Evolutionary conservation across 192 early-diverging fungal species (phyloP).

Genomic region (Mortierella antarctica): DNA sequence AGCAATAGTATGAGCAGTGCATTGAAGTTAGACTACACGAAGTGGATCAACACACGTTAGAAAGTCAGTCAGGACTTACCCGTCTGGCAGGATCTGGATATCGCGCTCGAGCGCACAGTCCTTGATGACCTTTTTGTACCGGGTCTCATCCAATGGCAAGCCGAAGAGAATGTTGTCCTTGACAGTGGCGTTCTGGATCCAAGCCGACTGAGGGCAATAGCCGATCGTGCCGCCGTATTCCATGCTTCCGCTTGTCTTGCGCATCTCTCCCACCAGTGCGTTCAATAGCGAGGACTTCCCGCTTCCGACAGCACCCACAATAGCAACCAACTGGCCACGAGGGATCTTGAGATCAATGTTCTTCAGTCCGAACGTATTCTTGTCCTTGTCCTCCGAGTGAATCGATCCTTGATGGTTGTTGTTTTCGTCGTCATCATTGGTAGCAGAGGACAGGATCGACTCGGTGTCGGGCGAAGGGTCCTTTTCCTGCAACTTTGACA

Average conservation of each 20-base stretch:
- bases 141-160: conserved; percentile 66
- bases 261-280: conserved; percentile 89
- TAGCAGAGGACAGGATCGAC: conserved; percentile 23
- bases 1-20: too few relatives aligned
- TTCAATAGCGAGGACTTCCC: conserved; percentile 66
- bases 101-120: conserved; percentile 92
- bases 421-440: background rate
- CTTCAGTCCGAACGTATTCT: conserved; percentile 54
- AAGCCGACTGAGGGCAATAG: conserved; percentile 81
- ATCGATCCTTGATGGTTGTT: conserved; percentile 9
- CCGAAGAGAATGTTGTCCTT: conserved; percentile 96
- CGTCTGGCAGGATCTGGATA: conserved; percentile 84
- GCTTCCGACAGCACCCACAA: conserved; percentile 81
- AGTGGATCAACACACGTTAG: too few relatives aligned
- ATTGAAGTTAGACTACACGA: too few relatives aligned
- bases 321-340: conserved; percentile 74
- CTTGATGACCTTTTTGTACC: conserved; percentile 64
- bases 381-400: conserved; percentile 58
- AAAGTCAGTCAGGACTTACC: too few relatives aligned
- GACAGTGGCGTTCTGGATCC: conserved; percentile 96
- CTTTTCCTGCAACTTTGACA: conserved; percentile 21
- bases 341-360: conserved; percentile 56
- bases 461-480: conserved; percentile 49
- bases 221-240: conserved; percentile 72
- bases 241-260: conserved; percentile 69